Evolutionary conservation across 192 early-diverging fungal genomes (phyloP).

Genomic region (Umbelopsis vinacea): DNA sequence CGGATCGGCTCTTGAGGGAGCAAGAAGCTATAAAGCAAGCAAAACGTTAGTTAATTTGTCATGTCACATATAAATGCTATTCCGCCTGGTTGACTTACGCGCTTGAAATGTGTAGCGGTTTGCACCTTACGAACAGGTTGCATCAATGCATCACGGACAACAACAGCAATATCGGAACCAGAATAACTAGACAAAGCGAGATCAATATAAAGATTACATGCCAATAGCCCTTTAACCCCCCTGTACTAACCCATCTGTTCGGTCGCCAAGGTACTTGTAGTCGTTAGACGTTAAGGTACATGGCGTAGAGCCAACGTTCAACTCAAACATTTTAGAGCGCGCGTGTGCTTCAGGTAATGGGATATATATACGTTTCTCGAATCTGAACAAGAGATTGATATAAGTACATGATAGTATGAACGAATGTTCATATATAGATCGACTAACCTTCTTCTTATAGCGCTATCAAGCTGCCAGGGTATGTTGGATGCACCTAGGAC

Average conservation of each 20-base stretch:
- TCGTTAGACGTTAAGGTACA: conserved; percentile 77
- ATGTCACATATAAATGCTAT: background rate
- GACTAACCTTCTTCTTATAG: conserved; percentile 82
- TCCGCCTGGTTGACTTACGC: conserved; percentile 41
- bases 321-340: conserved; percentile 86
- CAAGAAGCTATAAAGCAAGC: conserved; percentile 49
- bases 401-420: background rate
- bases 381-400: conserved; percentile 51
- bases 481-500: conserved; percentile 97
- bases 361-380: conserved; percentile 98
- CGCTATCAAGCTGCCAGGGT: conserved; percentile 93
- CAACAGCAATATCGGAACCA: conserved; percentile 94
- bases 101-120: conserved; percentile 89
- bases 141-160: conserved; percentile 97
- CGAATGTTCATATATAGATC: background rate
- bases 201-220: conserved; percentile 8
- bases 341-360: conserved; percentile 91
- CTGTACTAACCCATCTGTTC: conserved; percentile 74
- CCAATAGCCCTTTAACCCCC: background rate
- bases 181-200: conserved; percentile 65
- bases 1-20: conserved; percentile 61
- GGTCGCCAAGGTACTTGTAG: conserved; percentile 74
- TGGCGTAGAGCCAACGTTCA: conserved; percentile 93
- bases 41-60: no score
- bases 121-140: conserved; percentile 97